phyloP scores from a whole-genome alignment of 352 stramenopile genomes.

The Pythium phragmitis region DNA sequence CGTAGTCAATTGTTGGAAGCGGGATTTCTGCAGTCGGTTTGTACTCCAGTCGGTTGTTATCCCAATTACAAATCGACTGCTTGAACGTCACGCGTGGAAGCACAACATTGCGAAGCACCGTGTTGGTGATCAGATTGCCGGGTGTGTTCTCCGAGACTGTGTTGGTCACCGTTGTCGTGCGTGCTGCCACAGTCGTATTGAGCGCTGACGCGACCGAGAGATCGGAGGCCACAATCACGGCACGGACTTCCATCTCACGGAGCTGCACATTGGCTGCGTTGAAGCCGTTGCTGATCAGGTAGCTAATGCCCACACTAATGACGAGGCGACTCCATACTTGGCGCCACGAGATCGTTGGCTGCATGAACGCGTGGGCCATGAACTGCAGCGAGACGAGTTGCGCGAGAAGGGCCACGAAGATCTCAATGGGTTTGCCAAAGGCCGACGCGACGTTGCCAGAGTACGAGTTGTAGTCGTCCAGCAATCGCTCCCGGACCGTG shows the following conservation, averaged over 20 bases:
- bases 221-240: neutral
- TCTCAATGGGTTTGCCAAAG: slow-evolving; percentile 19
- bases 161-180: neutral
- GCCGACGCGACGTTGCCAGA: slow-evolving; percentile 21
- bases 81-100: too few relatives aligned
- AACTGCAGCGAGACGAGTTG: slow-evolving; percentile 7
- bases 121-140: neutral
- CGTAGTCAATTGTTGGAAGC: too few relatives aligned
- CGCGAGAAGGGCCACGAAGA: slow-evolving; percentile 11
- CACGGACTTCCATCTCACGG: neutral
- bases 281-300: slow-evolving; percentile 16
- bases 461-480: slow-evolving; percentile 28
- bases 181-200: neutral
- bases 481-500: slow-evolving; percentile 6
- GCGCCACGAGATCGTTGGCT: neutral
- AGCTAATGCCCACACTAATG: neutral
- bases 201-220: neutral
- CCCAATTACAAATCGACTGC: too few relatives aligned
- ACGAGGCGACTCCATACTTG: neutral
- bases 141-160: neutral
- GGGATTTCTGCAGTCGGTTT: too few relatives aligned
- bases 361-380: neutral
- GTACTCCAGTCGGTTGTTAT: too few relatives aligned
- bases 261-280: slow-evolving; percentile 20
- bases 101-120: too few relatives aligned